phyloP scores from a whole-genome alignment of 2,329 filamentous ascomycete species.

The Colletotrichum lindemuthianum region DNA sequence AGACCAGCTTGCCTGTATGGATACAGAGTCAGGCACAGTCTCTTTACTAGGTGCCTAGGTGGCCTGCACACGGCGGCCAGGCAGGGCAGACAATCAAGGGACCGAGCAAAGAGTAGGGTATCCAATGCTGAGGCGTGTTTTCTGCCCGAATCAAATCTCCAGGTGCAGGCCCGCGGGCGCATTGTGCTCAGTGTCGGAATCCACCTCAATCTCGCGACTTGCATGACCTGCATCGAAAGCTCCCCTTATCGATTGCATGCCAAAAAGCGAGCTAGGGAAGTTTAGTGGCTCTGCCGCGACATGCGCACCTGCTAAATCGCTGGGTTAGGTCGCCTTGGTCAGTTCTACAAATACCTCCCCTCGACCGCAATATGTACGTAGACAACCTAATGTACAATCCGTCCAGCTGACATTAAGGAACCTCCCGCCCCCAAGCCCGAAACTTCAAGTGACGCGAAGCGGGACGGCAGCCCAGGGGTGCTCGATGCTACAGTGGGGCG shows the following conservation, averaged over 20 bases:
- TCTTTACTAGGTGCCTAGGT: no score
- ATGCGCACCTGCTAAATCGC: background rate
- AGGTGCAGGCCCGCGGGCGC: conserved; percentile 8
- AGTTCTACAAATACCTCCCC: background rate
- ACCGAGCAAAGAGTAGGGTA: no score
- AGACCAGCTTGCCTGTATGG: no score
- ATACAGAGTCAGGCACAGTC: no score
- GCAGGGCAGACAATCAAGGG: no score
- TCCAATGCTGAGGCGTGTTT: no score
- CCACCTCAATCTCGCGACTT: conserved; percentile 23
- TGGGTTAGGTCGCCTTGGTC: background rate
- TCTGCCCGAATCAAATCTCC: no score
- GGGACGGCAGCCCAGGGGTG: conserved; percentile 28
- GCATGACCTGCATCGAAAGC: conserved; percentile 26
- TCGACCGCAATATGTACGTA: background rate
- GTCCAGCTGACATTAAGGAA: conserved; percentile 19
- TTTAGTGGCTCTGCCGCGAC: conserved; percentile 13
- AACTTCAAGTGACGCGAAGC: conserved; percentile 35
- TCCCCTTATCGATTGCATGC: conserved; percentile 31
- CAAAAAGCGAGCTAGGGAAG: conserved; percentile 1
- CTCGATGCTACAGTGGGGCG: conserved; percentile 30
- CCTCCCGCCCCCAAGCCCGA: conserved; percentile 31
- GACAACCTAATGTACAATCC: background rate
- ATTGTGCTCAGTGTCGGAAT: conserved; percentile 29
- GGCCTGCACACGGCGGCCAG: no score